A percentile compares a stretch with the other conserved stretches of the same genome.
phyloP scores from a whole-genome alignment of 805 yeast genomes.

The Candida tammaniensis region DNA sequence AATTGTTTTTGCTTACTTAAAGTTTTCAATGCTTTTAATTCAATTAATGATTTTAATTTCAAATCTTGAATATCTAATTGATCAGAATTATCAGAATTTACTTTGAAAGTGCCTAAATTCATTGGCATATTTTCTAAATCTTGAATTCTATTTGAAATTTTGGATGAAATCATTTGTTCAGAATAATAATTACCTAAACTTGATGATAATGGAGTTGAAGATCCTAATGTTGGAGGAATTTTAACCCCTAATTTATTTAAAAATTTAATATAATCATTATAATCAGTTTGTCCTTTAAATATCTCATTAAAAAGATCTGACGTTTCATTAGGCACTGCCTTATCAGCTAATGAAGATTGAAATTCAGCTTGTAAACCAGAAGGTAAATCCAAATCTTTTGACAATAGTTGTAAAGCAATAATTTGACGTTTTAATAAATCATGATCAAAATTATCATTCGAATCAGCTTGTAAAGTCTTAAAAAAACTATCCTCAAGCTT shows the following conservation, averaged over 20 bases:
- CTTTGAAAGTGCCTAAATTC: constrained; percentile 56
- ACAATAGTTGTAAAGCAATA: constrained; percentile 59
- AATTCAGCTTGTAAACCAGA: constrained; percentile 42
- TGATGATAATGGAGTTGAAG: constrained; percentile 29
- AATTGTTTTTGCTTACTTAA: constrained; percentile 68
- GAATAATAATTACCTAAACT: constrained; percentile 49
- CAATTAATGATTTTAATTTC: constrained; percentile 66
- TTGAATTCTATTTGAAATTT: constrained; percentile 54
- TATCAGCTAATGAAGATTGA: constrained; percentile 11
- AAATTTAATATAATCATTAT: constrained; percentile 24
- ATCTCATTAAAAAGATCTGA: constrained; percentile 8
- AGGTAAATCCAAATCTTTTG: constrained; percentile 67
- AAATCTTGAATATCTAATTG: constrained; percentile 44
- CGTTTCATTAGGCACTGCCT: constrained; percentile 3
- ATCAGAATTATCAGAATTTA: constrained; percentile 25
- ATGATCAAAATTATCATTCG: constrained; percentile 31
- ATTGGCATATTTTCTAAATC: constrained; percentile 69
- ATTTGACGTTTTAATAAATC: constrained; percentile 56
- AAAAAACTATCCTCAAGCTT: constrained; percentile 20
- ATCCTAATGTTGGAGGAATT: constrained; percentile 17
- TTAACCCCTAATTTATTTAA: constrained; percentile 42
- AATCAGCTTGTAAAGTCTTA: constrained; percentile 1
- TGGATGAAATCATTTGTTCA: constrained; percentile 53
- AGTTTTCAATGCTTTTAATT: constrained; percentile 63
- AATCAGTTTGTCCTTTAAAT: constrained; percentile 7